Evolutionary conservation across 2,329 filamentous ascomycete species (phyloP), one percentile per base, ranked within the genome.

Genomic region (Coniochaeta sp.): DNA sequence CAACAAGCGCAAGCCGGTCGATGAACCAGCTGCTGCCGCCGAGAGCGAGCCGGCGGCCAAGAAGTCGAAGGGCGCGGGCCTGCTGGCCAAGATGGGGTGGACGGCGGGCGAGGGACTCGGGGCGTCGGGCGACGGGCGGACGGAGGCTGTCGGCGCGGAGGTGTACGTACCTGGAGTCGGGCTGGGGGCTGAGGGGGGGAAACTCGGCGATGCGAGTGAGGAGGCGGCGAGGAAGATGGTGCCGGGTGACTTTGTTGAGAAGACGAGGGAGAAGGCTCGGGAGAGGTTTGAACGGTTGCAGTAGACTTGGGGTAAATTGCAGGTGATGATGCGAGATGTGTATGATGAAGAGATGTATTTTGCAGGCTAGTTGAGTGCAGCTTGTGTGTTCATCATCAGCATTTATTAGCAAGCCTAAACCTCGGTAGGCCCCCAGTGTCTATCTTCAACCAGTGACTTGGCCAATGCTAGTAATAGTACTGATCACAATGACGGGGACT

Each of bases 31-130:
- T 6, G 61, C 68, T 1, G 58, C 57, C 11, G 61, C 67, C 4
- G 70, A 73, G 8, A 59, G 62, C 17, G 68, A 70, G 8, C 71
- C 75, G 34, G 73, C 78, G 7, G 69, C 70, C 33, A 69, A 69
- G 57, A 74, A 77, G 62, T 86, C 84, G 38, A 89, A 88, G 71
- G 87, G 87, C 14, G 85, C 85, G 0, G 83, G 84, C 3, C 79
- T 90, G 68, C 76, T 91, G 43, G 84, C 85, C 43, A 90, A 90
- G 76, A 89, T 89, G 84, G 88, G 88, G 28, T 90, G 87, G 87
- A 84, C 76, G 24, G 77, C 80, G 1, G 88, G 88, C 9, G 78
- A 81, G 60, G 87, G 88, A 0, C 76, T 90, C 4, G 88, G 88
- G 1, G 85, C 82, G 0, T 79, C 82, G 54, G 85, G 84, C 6